Base-by-base conservation (phyloP, 352 stramenopile species). In the Phytophthora litchii region DNA sequence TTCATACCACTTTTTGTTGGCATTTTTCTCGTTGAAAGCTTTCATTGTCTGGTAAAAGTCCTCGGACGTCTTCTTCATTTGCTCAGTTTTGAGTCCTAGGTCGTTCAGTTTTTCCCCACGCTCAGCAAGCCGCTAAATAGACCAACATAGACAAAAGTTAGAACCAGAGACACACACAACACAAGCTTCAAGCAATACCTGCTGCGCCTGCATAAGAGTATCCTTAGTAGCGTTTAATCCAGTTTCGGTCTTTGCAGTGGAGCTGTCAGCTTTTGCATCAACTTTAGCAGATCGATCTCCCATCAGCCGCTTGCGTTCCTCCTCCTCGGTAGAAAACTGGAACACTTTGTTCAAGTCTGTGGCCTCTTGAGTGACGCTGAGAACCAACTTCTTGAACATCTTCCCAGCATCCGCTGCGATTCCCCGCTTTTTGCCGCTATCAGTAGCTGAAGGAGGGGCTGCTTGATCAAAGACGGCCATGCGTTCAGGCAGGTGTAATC, bases 21-120 rank as follows among this genome's bases (percentile, higher is more conserved):
- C 72, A 41, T 91, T 89, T 54, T 91, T 89, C 42, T 91, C 74
- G 70, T 94, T 92, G 51, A 90, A 94, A 13, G 79, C 83, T 63
- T 87, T 88, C 81, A 92, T 94, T 3, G 80, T 90, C 44, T 87
- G 75, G 60, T 91, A 91, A 62, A 94, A 94, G 45, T 92, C 81
- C 32, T 90, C 77, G 2, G 85, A 86, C 16, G 77, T 86, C 59
- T 90, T 78, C 54, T 91, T 91, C 76, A 94, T 90, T 51, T 87
- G 75, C 64, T 94, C 83, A 8, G 83, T 92, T 57, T 94, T 94
- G 17, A 91, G 73, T 11, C 71, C 80, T 23, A 92, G 46, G 41
- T 92, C 83, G 40, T 77, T 75, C 23, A 92, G 51, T 48, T 94
- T 94, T 13, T 94, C 85, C 11, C 85, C 85, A 23, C 85, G 83